Conservation (phyloP, 1,284 basidiomycete species). For the Lentinula novae-zelandiae region DNA sequence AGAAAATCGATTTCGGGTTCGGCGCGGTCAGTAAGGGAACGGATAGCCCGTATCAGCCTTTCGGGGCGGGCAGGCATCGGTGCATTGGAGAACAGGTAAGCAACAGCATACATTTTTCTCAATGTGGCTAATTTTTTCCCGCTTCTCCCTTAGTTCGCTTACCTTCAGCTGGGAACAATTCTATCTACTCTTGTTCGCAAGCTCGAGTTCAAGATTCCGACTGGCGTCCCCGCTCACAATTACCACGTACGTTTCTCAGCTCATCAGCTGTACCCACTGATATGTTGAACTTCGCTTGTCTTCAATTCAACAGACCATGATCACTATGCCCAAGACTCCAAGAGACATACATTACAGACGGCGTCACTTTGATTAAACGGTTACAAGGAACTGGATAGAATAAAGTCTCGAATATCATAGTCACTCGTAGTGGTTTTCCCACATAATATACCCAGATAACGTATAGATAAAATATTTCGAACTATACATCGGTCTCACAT, state of each 20-base stretch:
- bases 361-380: constrained; percentile 11
- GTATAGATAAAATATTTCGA: no score
- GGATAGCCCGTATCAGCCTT: constrained; percentile 90
- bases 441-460: no score
- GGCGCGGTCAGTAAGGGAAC: constrained; percentile 92
- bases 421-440: neutral
- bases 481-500: no score
- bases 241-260: constrained; percentile 67
- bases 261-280: neutral
- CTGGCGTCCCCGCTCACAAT: constrained; percentile 77
- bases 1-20: constrained; percentile 96
- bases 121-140: constrained; percentile 2
- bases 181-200: constrained; percentile 77
- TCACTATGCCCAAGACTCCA: constrained; percentile 31
- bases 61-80: constrained; percentile 92
- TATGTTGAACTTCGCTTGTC: neutral
- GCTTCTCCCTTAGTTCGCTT: constrained; percentile 70
- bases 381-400: neutral
- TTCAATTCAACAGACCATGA: constrained; percentile 20
- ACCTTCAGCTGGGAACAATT: constrained; percentile 88
- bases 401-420: neutral
- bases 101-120: constrained; percentile 17
- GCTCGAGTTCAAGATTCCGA: constrained; percentile 70
- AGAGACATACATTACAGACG: constrained; percentile 15
- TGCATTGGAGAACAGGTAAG: constrained; percentile 90